Base-by-base conservation (phyloP, 2,329 filamentous ascomycete genomes). In the Knufia petricola region DNA sequence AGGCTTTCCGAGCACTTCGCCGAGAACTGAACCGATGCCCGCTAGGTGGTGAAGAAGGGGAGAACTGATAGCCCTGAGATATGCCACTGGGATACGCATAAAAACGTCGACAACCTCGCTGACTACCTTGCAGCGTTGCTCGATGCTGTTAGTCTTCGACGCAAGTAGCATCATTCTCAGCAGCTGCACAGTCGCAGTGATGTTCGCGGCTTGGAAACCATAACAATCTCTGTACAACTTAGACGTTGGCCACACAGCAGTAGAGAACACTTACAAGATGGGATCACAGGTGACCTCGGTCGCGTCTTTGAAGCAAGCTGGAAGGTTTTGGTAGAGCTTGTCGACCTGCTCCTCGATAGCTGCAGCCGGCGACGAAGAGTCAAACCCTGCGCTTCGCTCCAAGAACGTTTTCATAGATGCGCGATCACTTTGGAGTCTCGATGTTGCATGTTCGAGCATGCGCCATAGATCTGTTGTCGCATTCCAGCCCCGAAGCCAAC, bases 401-500 rank as follows among this genome's bases (percentile, higher is more conserved):
- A n/a, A n/a, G n/a, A n/a, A n/a, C n/a, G n/a, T n/a, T n/a, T n/a
- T n/a, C n/a, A n/a, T n/a, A n/a, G n/a, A n/a, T n/a, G n/a, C n/a
- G n/a, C n/a, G n/a, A n/a, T n/a, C n/a, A n/a, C n/a, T n/a, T n/a
- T 53, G 47, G 46, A 54, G 54, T n/a, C 52, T 52, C 34, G 49
- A 45, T 9, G 68, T 58, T 9, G 69, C 70, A 52, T 79, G 74
- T 55, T 79, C 76, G 13, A 79, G 61, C 7, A 78, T 66, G 3
- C 75, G 70, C 55, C 78, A 79, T 0, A 79, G 61, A 55, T 78
- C 75, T 0, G 73, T 77, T 4, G 70, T 74, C 50, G 77, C 77
- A 59, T 78, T 79, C 74, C 73, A 78, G 15, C 76, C 76, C 36
- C 68, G 66, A 6, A 79, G 61, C 76, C 76, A 79, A 49, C 64